phyloP scores from a whole-genome alignment of 129 eudicot genomes.

The Calendula officinalis region DNA sequence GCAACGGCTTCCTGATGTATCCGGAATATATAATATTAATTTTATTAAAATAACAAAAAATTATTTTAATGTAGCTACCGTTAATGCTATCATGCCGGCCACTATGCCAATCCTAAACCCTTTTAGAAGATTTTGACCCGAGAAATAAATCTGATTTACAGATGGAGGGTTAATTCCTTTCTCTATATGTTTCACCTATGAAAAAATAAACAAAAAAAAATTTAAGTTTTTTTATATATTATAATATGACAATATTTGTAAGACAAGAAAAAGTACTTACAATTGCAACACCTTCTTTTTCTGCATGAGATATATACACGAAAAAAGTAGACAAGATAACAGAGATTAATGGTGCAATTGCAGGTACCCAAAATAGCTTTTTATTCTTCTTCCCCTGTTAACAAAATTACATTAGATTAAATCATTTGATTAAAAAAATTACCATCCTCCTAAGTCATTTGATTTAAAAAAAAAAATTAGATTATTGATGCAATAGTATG shows the following conservation, averaged over 20 bases:
- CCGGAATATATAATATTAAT: background rate
- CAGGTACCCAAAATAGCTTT: constrained; percentile 80
- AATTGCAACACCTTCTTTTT: constrained; percentile 66
- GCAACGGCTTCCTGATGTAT: constrained; percentile 77
- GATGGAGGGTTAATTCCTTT: constrained; percentile 72
- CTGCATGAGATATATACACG: constrained; percentile 73
- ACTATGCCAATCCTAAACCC: constrained; percentile 62
- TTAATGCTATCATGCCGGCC: constrained; percentile 73
- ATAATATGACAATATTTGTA: background rate
- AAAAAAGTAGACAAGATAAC: constrained; percentile 69
- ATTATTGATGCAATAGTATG: background rate
- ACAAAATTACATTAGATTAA: constrained; percentile 6
- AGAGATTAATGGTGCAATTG: constrained; percentile 72
- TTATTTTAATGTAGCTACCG: constrained; percentile 38
- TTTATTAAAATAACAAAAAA: too few relatives aligned
- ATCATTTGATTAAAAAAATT: background rate
- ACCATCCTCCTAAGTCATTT: background rate
- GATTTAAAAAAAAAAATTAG: background rate
- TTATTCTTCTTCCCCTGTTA: constrained; percentile 75
- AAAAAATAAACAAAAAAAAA: constrained; percentile 5
- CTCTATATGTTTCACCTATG: constrained; percentile 58
- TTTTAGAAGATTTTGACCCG: constrained; percentile 58
- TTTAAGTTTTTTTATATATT: background rate
- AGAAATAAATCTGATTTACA: constrained; percentile 48
- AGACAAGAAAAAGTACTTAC: constrained; percentile 46